Evolutionary conservation across 176 grass and related monocot species (phyloP).

Genomic region (Elymus sibiricus): DNA sequence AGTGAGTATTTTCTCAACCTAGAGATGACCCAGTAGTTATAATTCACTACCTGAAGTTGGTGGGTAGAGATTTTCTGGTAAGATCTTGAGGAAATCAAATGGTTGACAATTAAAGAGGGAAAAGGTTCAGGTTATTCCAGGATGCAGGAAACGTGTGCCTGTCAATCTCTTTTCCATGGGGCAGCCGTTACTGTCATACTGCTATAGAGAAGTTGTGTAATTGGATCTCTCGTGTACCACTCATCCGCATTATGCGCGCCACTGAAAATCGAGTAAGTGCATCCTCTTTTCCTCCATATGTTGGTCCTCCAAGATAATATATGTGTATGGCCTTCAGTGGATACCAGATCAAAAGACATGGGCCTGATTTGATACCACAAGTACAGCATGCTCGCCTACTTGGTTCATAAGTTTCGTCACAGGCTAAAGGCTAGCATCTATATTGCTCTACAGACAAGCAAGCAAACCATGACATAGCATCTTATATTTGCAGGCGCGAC

Average conservation of each 20-base stretch:
- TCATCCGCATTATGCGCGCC: slow-evolving; percentile 3
- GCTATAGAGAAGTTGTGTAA: slow-evolving; percentile 18
- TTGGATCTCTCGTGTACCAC: slow-evolving; percentile 54
- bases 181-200: slow-evolving; percentile 21
- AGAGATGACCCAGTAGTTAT: not conserved
- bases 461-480: not conserved
- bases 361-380: slow-evolving; percentile 32
- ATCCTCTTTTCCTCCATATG: slow-evolving; percentile 23
- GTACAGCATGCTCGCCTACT: slow-evolving; percentile 21
- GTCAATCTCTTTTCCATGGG: slow-evolving; percentile 26
- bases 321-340: slow-evolving; percentile 33
- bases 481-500: not conserved
- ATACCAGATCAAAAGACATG: slow-evolving; percentile 55
- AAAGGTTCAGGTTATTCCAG: slow-evolving; percentile 13
- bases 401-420: slow-evolving; percentile 39
- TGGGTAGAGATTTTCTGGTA: not conserved
- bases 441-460: not conserved
- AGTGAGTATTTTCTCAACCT: not conserved
- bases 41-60: not conserved
- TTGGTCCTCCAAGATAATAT: slow-evolving; percentile 41
- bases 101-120: slow-evolving; percentile 5
- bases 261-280: slow-evolving; percentile 30
- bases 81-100: slow-evolving; percentile 20
- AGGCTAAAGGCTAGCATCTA: not conserved
- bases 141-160: slow-evolving; percentile 9